A percentile compares a stretch with the other conserved stretches of the same genome.
Evolutionary conservation across 306 rosid genomes (phyloP).

Genomic region (Fagus crenata): DNA sequence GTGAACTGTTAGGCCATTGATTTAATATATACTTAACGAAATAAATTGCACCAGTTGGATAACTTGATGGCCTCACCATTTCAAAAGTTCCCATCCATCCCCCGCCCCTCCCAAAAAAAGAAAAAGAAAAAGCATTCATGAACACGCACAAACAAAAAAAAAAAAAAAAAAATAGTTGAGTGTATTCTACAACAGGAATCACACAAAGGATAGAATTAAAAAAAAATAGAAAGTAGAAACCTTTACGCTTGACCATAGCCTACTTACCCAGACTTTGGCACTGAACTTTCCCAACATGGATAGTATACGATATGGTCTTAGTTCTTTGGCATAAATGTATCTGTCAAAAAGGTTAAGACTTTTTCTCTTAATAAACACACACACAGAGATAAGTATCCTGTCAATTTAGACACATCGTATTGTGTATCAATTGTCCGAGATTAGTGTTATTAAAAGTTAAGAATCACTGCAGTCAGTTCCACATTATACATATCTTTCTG

Average conservation of each 20-base stretch:
- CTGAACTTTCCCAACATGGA: background rate
- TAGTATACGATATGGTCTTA: background rate
- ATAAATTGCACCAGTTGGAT: background rate
- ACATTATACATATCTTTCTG: background rate
- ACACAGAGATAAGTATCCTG: background rate
- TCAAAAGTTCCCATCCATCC: background rate
- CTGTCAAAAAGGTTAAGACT: background rate
- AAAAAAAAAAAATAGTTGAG: background rate
- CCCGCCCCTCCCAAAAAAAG: background rate
- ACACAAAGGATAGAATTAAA: background rate
- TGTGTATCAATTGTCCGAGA: background rate
- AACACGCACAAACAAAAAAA: background rate
- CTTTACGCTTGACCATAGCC: background rate
- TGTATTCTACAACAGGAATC: background rate
- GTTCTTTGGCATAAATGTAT: background rate
- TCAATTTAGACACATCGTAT: background rate
- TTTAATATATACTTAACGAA: background rate
- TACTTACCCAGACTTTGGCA: background rate
- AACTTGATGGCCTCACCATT: background rate
- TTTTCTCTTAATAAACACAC: background rate
- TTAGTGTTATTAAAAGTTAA: no score
- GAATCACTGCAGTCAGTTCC: background rate
- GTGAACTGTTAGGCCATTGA: no score
- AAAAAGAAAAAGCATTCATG: background rate
- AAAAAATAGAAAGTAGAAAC: background rate